Base-by-base conservation (phyloP, 2,329 filamentous ascomycete species). In the Cadophora malorum region DNA sequence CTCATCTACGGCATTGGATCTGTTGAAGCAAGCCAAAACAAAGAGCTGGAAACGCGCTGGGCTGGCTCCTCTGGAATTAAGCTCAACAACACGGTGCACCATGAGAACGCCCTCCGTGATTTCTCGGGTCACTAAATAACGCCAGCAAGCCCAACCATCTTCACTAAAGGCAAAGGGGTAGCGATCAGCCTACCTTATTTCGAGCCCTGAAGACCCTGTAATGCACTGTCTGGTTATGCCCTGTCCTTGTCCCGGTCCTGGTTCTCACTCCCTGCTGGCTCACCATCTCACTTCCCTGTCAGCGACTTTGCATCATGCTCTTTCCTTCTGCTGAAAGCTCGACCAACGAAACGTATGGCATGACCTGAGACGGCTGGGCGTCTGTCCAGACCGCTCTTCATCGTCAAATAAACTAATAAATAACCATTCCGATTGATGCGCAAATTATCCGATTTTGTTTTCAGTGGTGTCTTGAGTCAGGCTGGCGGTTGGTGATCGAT, bases 161-260 rank as follows among this genome's bases (percentile, higher is more conserved):
- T 59, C 33, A 59, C 56, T 59, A 59, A 59, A 59, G 56, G 7
- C 35, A 70, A 71, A 47, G 41, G 19, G 67, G 69, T 52, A 69
- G 50, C 62, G 71, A 73, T 73, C 68, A 69, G 49, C 71, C 60
- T 70, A 71, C 69, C 71, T 72, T 72, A 72, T 71, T 69, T 71
- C 53, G 50, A 55, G 62, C 65, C 65, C 64, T 60, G 47, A 16
- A 53, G 28, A 31, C 62, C 38, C n/a, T 56, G 56, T 23, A 25
- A 19, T 61, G 23, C 35, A 21, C 35, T 58, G 52, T 59, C 47
- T 64, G 38, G 53, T 64, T 53, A 31, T 38, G 16, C 52, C 38
- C 38, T 35, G 58, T 47, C 41, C 53, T 33, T 25, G 52, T 12
- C 47, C 62, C 31, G 14, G 16, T 53, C 53, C 28, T n/a, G 16